Percentiles rank a stretch among this genome's conserved stretches.
Evolutionary conservation across 2,329 filamentous ascomycete species (phyloP).

Genomic region (Cordyceps sp.): DNA sequence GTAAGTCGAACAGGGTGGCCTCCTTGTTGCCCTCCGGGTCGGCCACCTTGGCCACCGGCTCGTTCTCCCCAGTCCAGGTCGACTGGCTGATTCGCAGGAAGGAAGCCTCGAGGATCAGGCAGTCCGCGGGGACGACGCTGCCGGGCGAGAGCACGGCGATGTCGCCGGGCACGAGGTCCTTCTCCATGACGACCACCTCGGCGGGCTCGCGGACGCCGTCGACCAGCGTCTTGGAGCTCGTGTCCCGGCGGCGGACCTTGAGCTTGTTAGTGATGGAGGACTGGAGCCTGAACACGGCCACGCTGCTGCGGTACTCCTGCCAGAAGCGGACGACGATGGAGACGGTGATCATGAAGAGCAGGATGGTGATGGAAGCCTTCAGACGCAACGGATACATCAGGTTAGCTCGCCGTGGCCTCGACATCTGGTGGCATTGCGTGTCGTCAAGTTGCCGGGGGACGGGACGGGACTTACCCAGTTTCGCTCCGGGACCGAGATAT

Average conservation of each 20-base stretch:
- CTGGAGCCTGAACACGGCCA: constrained; percentile 10
- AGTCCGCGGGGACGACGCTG: constrained; percentile 11
- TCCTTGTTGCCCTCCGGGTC: constrained; percentile 6
- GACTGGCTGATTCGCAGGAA: constrained; percentile 13
- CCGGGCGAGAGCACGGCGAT: constrained; percentile 8
- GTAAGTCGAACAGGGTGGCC: constrained; percentile 8
- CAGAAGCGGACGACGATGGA: constrained; percentile 12
- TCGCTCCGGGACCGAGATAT: constrained; percentile 7
- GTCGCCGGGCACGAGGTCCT: constrained; percentile 10
- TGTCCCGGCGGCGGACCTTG: constrained; percentile 6
- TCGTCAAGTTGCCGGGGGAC: not conserved
- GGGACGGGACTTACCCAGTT: constrained; percentile 5
- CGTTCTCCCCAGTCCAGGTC: constrained; percentile 14
- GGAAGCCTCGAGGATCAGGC: constrained; percentile 10
- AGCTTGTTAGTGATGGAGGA: constrained; percentile 9
- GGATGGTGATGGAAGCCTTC: constrained; percentile 8
- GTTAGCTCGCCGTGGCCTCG: too few relatives aligned
- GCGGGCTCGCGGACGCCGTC: not conserved
- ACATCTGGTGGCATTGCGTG: not conserved
- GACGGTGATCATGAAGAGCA: constrained; percentile 10
- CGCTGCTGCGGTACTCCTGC: constrained; percentile 11
- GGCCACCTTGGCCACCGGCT: constrained; percentile 8
- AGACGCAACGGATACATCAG: too few relatives aligned
- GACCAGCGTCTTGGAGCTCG: not conserved
- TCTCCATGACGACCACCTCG: constrained; percentile 3